phyloP scores from a whole-genome alignment of 352 stramenopile species.

The Globisporangium apiculatum region DNA sequence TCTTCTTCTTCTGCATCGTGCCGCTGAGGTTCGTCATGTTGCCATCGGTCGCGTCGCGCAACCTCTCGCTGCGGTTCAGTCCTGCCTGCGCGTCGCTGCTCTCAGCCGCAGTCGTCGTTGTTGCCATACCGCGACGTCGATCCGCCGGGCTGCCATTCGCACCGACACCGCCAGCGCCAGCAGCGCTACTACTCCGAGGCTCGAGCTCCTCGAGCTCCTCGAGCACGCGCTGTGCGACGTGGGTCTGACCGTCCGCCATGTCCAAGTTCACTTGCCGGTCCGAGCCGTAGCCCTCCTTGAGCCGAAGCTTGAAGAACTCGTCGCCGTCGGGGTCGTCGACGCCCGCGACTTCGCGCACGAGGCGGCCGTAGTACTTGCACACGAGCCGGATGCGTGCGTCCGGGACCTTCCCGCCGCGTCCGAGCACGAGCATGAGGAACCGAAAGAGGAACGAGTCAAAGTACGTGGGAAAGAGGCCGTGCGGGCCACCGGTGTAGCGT shows the following conservation, averaged over 20 bases:
- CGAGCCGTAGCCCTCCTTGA: constrained; percentile 80
- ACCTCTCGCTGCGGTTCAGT: too few relatives aligned
- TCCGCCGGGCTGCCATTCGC: constrained; percentile 14
- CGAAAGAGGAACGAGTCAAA: constrained; percentile 87
- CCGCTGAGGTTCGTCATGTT: constrained; percentile 63
- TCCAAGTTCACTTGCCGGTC: constrained; percentile 45
- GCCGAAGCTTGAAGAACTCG: constrained; percentile 84
- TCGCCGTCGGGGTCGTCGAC: constrained; percentile 87
- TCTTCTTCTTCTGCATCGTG: constrained; percentile 78
- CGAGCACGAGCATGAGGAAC: constrained; percentile 84
- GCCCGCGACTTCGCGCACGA: constrained; percentile 88
- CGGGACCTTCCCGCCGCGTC: constrained; percentile 75
- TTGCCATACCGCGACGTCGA: too few relatives aligned
- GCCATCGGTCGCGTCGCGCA: constrained; percentile 56
- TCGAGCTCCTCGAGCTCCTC: constrained; percentile 65
- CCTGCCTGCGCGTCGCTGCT: too few relatives aligned
- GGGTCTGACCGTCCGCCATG: constrained; percentile 34
- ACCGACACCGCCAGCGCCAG: constrained; percentile 17
- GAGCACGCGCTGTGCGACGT: constrained; percentile 70
- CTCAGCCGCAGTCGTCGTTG: constrained; percentile 18
- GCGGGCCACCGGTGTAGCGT: constrained; percentile 56
- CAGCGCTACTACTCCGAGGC: constrained; percentile 14
- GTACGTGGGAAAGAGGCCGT: constrained; percentile 71
- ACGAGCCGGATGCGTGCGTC: constrained; percentile 92
- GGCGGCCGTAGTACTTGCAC: constrained; percentile 89